Evolutionary conservation across 768 basidiomycete genomes (phyloP), one percentile per base, ranked within the genome.

Genomic region (Suillus discolor): DNA sequence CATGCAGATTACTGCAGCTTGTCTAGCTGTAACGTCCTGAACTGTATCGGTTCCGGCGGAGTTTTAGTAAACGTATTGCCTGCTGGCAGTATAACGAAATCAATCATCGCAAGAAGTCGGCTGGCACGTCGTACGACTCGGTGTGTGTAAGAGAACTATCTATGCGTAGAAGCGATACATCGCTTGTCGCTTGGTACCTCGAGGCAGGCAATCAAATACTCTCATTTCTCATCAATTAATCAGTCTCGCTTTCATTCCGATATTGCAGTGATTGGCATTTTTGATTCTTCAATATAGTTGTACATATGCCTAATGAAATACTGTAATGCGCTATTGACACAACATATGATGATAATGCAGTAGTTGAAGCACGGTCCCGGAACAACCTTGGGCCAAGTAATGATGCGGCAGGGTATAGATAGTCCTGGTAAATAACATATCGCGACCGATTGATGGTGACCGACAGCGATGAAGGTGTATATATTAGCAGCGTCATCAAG

Each of bases 301-400:
- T 78, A 78, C 77, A 76, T 69, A 77, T 77, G 77, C 77, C 71
- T 70, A 74, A 28, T 69, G 68, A 67, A 44, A 71, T 66, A 64
- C 67, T 68, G 71, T 74, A 78, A 76, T 65, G 75, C 76, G 67
- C 71, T 77, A 77, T 78, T 71, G 75, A 77, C 71, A 77, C 75
- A 76, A 78, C 77, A 77, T 77, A 44, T 62, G 59, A 73, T 68
- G 64, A 28, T 69, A 39, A 78, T 75, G 75, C 71, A 71, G 67
- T 57, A 62, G 66, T 6, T 60, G 59, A 41, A 60, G 59, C 41
- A 44, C 23, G 23, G 54, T 55, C 63, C 53, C 38, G 34, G 34
- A 51, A 36, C 59, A 11, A 23, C 38, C 42, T 55, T 38, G 31
- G 62, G 62, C 65, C 63, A 65, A 57, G 47, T 41, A 63, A 44